Evolutionary conservation across 208 protist species (phyloP), one percentile per base, ranked within the genome.

Genomic region (Acanthamoeba royreba): DNA sequence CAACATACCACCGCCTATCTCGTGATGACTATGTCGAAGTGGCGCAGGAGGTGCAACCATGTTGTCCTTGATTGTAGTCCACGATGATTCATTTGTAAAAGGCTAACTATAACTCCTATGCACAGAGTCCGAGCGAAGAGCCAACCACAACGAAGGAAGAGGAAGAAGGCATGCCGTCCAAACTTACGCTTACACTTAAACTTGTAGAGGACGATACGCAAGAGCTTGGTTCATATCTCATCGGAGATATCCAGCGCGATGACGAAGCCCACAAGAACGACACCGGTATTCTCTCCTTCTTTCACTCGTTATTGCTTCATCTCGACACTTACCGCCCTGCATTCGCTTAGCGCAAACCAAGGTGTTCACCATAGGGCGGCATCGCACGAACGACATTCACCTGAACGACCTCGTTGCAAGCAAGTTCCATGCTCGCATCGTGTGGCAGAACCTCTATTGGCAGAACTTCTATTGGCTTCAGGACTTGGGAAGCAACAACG

Each of bases 401-500:
- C 46, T 86, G 11, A 35, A 86, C 77, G 77, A 86, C 31, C 45
- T 86, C n/a, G 38, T 86, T 15, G 77, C 46, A 25, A 86, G 77
- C 77, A 86, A 86, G 77, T 47, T 86, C 13, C 77, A 86, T 43
- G 77, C 77, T 9, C 77, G 77, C 17, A 86, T 86, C 77, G 40
- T 33, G 13, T 86, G 77, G 77, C 77, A 86, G 77, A 86, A 86
- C 46, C 22, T 86, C 40, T 86, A 86, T 43, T 86, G 77, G 77
- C 77, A 86, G 13, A 45, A 86, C 77, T 86, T 52, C 40, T 86
- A 53, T 43, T 86, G 77, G 77, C 77, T 86, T 35, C 77, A 86
- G n/a, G n/a, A 86, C 35, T 28, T 86, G 40, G 77, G 77, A 35
- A 86, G 77, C 77, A 86, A 86, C 35, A 86, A 86, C 40, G 77